phyloP scores from a whole-genome alignment of 108 stramenopile genomes.

The Pseudonitzschia multistriata region DNA sequence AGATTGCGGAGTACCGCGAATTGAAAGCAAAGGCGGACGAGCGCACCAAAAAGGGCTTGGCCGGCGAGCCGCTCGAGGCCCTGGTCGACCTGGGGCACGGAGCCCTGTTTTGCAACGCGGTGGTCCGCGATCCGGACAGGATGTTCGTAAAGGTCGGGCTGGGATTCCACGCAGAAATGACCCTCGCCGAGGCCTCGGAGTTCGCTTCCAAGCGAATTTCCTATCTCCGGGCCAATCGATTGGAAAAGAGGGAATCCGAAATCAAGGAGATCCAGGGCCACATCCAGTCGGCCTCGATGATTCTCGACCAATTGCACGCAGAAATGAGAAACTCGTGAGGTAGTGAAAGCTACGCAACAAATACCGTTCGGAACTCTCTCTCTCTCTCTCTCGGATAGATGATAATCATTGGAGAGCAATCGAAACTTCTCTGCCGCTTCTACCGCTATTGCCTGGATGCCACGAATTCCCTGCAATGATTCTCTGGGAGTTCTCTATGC shows the following conservation, averaged over 20 bases:
- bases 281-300: conserved; percentile 11
- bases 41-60: not conserved
- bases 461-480: too few relatives aligned
- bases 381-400: too few relatives aligned
- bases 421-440: too few relatives aligned
- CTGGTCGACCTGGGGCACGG: conserved; percentile 54
- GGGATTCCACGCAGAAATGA: conserved; percentile 77
- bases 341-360: too few relatives aligned
- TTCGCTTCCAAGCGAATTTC: conserved; percentile 49
- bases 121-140: conserved; percentile 1
- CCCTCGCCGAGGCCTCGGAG: conserved; percentile 47
- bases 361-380: too few relatives aligned
- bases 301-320: conserved; percentile 27
- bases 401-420: too few relatives aligned
- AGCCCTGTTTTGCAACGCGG: conserved; percentile 57
- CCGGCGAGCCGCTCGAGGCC: not conserved
- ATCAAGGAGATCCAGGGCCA: conserved; percentile 38
- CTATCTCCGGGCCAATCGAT: conserved; percentile 37
- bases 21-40: not conserved
- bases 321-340: conserved; percentile 15
- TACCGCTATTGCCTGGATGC: too few relatives aligned
- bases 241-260: conserved; percentile 32
- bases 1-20: conserved; percentile 10
- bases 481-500: too few relatives aligned
- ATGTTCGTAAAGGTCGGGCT: conserved; percentile 71